Percentiles rank a stretch among this genome's conserved stretches.
These are phyloP conservation scores for Trichoderma gracile DNA, from an alignment of 2,329 filamentous ascomycete genomes.

Conservation along the genomic window DNA sequence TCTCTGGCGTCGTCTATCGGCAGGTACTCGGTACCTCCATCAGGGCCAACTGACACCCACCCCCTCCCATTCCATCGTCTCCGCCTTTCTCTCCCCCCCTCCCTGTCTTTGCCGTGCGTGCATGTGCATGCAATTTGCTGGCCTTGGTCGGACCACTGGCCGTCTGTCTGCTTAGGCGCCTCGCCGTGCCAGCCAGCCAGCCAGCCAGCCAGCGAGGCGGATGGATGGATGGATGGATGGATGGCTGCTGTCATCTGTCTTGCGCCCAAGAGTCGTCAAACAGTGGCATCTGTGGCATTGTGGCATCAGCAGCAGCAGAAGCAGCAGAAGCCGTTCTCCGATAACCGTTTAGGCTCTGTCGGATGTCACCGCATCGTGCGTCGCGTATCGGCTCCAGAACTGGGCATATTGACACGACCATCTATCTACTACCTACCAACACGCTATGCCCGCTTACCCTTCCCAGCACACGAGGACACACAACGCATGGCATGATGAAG, in stretches of 20 bases:
- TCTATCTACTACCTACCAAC: background rate
- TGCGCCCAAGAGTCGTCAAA: background rate
- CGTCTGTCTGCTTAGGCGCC: background rate
- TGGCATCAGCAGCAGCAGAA: too few relatives aligned
- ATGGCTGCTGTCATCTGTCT: background rate
- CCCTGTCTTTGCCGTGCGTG: constrained; percentile 23
- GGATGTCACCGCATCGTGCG: constrained; percentile 20
- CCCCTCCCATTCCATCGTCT: constrained; percentile 21
- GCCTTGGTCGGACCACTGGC: constrained; percentile 13
- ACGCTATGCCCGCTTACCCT: too few relatives aligned
- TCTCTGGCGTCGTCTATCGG: constrained; percentile 9
- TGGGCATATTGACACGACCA: background rate
- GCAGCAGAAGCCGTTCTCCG: constrained; percentile 18
- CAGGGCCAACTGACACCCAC: constrained; percentile 11
- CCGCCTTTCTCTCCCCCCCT: constrained; percentile 22
- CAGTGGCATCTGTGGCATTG: background rate
- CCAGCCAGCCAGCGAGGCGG: too few relatives aligned
- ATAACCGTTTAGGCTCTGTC: constrained; percentile 20
- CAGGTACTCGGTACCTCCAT: constrained; percentile 15
- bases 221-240: too few relatives aligned
- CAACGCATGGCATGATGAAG: too few relatives aligned
- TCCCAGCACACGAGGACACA: background rate
- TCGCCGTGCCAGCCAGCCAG: background rate
- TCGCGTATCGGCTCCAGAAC: background rate
- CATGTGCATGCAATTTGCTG: constrained; percentile 25